Evolutionary conservation across 2,329 filamentous ascomycete genomes (phyloP), one percentile per base, ranked within the genome.

Genomic region (Claviceps maximensis): DNA sequence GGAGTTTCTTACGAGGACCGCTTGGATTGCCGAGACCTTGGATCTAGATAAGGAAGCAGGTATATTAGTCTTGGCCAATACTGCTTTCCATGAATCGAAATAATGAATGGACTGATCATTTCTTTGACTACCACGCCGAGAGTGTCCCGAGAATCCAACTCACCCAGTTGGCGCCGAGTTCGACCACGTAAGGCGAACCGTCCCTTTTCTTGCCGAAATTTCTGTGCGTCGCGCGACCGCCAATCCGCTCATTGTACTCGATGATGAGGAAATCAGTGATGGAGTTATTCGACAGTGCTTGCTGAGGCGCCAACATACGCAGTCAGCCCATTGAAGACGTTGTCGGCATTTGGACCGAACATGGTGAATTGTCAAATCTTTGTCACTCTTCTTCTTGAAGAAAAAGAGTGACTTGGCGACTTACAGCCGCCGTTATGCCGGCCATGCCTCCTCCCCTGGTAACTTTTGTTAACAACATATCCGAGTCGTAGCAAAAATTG

Each of bases 91-190:
- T 6, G 9, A 33, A 33, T 9, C 4, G 12, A 33, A 33, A 33
- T 12, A 10, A 33, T 10, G 31, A 33, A 33, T 33, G 31, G 5
- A 33, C 8, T 4, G 4, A 29, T 29, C 8, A 4, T 29, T 29
- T 29, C 8, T 8, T 33, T 33, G 45, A 31, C 21, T 8, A 17
- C 9, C 40, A 36, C 40, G 8, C 23, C 19, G 6, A 38, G 15
- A 12, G 5, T 29, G 23, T 10, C 3, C n/a, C n/a, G n/a, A n/a
- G n/a, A n/a, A n/a, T n/a, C n/a, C 42, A 17, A 49, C 55, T 27
- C 23, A 74, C 63, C 83, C 83, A 87, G 56, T 86, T 87, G 7
- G 83, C 83, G 2, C 83, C 83, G 0, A 83, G 67, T 62, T 86
- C 83, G 10, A 87, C 70, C 0, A 70, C 72, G 55, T 80, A 82